Percentiles rank a stretch among this genome's conserved stretches.
Evolutionary conservation across 352 stramenopile genomes (phyloP).

Genomic region (Phytophthora chlamydospora): DNA sequence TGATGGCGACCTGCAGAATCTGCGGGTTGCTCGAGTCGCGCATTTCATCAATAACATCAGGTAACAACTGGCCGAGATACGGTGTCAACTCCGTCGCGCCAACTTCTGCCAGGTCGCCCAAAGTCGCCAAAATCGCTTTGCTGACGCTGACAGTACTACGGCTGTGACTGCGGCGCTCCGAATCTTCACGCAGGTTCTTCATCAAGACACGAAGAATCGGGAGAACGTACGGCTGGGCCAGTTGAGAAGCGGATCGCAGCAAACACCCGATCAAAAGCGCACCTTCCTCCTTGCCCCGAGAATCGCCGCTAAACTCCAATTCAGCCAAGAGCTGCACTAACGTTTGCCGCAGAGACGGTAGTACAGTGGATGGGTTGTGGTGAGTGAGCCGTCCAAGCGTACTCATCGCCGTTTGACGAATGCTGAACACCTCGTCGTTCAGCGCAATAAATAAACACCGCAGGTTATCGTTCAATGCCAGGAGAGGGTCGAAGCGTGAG

Average conservation of each 20-base stretch:
- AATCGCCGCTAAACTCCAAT: constrained; percentile 86
- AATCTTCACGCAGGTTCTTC: constrained; percentile 89
- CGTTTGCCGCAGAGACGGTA: constrained; percentile 85
- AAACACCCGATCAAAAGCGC: constrained; percentile 83
- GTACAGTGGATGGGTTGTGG: constrained; percentile 81
- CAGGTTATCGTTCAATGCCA: constrained; percentile 86
- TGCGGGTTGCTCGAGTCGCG: constrained; percentile 84
- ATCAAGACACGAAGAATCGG: constrained; percentile 87
- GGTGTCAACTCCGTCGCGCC: constrained; percentile 78
- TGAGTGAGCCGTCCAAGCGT: constrained; percentile 86
- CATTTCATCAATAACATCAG: constrained; percentile 89
- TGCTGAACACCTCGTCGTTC: constrained; percentile 89
- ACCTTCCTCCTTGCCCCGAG: constrained; percentile 82
- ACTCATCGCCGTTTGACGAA: constrained; percentile 89
- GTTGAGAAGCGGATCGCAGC: constrained; percentile 72
- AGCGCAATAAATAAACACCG: constrained; percentile 87
- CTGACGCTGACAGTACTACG: constrained; percentile 82
- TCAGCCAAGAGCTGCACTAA: constrained; percentile 87
- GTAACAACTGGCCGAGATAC: constrained; percentile 85
- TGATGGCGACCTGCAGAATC: constrained; percentile 87
- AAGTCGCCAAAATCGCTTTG: constrained; percentile 84
- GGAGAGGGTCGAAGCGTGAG: constrained; percentile 78
- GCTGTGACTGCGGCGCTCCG: constrained; percentile 66
- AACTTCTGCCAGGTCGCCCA: constrained; percentile 82
- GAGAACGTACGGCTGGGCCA: constrained; percentile 86